Conservation (phyloP, 31 red algal species). For the Endocladia muricata region DNA sequence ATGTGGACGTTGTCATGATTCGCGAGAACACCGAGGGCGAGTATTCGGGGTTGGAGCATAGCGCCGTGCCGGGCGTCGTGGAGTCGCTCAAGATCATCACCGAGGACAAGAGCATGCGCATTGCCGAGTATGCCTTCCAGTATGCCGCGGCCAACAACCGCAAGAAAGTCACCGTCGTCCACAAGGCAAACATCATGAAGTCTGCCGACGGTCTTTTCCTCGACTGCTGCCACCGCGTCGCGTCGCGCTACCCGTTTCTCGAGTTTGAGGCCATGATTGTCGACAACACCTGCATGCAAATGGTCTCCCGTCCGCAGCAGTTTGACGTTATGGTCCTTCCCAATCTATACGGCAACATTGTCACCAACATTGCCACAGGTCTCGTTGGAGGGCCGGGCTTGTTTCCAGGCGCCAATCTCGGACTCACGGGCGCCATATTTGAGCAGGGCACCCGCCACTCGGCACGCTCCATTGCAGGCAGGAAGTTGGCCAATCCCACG, state of each 20-base stretch:
- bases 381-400: conserved; percentile 92
- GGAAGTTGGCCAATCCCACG: conserved; percentile 85
- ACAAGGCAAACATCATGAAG: conserved; percentile 99
- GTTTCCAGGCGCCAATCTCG: conserved; percentile 86
- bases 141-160: conserved; percentile 88
- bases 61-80: conserved; percentile 88
- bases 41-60: conserved; percentile 95
- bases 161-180: conserved; percentile 88
- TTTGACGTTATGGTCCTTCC: conserved; percentile 95
- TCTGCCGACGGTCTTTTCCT: conserved; percentile 88
- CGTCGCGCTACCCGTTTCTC: conserved; percentile 84
- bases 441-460: conserved; percentile 92
- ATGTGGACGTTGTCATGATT: conserved; percentile 93
- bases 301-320: conserved; percentile 85
- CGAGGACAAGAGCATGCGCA: conserved; percentile 58
- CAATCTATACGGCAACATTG: conserved; percentile 97
- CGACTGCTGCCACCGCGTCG: conserved; percentile 74
- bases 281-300: conserved; percentile 91
- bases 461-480: conserved; percentile 71
- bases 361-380: conserved; percentile 83
- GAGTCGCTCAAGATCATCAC: conserved; percentile 96
- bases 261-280: conserved; percentile 94
- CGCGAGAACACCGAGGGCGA: conserved; percentile 99
- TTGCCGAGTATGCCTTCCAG: conserved; percentile 96
- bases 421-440: conserved; percentile 72